These are phyloP conservation scores for Linnemannia schmuckeri DNA, from an alignment of 192 early-diverging fungal species.

Conservation along the genomic window DNA sequence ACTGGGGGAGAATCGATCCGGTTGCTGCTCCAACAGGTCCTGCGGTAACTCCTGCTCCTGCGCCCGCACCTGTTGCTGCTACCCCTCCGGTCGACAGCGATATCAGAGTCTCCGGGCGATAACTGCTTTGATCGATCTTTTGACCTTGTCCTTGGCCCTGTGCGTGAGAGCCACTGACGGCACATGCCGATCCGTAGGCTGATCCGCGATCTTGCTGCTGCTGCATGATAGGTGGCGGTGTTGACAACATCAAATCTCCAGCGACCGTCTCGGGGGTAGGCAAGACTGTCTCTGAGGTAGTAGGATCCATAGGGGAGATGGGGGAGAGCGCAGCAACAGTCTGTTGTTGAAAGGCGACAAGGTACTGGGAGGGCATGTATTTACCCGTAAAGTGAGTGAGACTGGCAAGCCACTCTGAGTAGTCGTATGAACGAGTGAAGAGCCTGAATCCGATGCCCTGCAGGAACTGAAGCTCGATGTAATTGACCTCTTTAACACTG, in stretches of 20 bases:
- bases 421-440: conserved; percentile 76
- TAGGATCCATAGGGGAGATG: conserved; percentile 37
- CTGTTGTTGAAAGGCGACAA: conserved; percentile 40
- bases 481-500: conserved; percentile 82
- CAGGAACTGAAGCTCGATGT: conserved; percentile 89
- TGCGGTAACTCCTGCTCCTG: not conserved
- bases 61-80: not conserved
- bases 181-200: not conserved
- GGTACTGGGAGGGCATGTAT: conserved; percentile 50
- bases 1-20: conserved; percentile 20
- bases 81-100: not conserved
- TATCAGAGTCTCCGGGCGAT: not conserved
- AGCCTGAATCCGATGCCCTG: conserved; percentile 78
- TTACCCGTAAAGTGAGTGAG: conserved; percentile 57
- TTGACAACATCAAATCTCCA: not conserved
- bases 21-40: not conserved
- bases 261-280: not conserved
- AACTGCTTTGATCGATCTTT: conserved; percentile 4
- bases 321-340: conserved; percentile 35
- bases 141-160: not conserved
- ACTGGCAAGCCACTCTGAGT: conserved; percentile 74
- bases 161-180: not conserved
- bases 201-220: not conserved
- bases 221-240: not conserved
- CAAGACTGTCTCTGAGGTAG: not conserved